Evolutionary conservation across 306 rosid genomes (phyloP).

Genomic region (Cicer bijugum): DNA sequence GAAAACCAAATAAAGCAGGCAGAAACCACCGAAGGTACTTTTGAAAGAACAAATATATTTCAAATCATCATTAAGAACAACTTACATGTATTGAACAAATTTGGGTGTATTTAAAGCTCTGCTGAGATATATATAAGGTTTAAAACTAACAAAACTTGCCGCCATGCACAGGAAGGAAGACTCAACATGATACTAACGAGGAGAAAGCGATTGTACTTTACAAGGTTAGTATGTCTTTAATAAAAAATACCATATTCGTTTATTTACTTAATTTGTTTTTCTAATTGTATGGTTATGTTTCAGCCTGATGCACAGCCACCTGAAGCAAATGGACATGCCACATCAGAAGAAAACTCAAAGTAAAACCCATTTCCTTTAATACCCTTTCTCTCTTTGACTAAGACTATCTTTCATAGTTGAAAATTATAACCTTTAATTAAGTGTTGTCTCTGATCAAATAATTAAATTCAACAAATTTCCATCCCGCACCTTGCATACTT

Average conservation of each 20-base stretch:
- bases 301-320: conserved; percentile 75
- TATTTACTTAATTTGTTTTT: conserved; percentile 12
- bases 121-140: conserved; percentile 35
- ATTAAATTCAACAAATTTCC: conserved; percentile 1
- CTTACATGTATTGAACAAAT: conserved; percentile 39
- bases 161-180: conserved; percentile 62
- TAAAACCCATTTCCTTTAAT: conserved; percentile 47
- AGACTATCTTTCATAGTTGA: conserved; percentile 13
- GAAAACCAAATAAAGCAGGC: conserved; percentile 67
- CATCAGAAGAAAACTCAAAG: conserved; percentile 84
- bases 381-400: background rate
- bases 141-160: conserved; percentile 43
- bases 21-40: conserved; percentile 68
- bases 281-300: conserved; percentile 47
- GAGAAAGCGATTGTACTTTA: conserved; percentile 93
- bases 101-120: background rate
- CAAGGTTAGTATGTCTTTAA: conserved; percentile 58
- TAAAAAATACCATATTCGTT: conserved; percentile 31
- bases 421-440: conserved; percentile 8
- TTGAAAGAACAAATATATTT: conserved; percentile 37
- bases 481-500: conserved; percentile 21
- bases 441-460: conserved; percentile 19
- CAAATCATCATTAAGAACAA: conserved; percentile 41
- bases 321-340: conserved; percentile 69
- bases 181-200: conserved; percentile 64